phyloP scores from a whole-genome alignment of 495 filamentous ascomycete genomes.

The Penicillium coffeae region DNA sequence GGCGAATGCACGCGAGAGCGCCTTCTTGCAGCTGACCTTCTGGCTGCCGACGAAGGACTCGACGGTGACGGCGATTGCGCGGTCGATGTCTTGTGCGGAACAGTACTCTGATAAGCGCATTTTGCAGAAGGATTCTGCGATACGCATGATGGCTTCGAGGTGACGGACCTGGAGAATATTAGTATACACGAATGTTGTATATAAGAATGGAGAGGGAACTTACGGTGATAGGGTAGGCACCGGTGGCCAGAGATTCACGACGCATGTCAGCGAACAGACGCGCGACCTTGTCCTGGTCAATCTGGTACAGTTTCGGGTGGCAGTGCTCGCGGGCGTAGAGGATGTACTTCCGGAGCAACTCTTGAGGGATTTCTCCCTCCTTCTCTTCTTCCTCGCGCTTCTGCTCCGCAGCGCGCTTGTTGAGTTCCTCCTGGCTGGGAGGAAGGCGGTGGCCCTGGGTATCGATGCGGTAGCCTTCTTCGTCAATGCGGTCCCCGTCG shows the following conservation, averaged over 20 bases:
- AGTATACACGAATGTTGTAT: neutral
- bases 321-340: constrained; percentile 90
- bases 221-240: constrained; percentile 97
- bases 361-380: constrained; percentile 82
- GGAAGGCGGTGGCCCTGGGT: constrained; percentile 33
- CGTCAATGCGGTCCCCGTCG: constrained; percentile 49
- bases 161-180: constrained; percentile 76
- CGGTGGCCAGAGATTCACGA: constrained; percentile 84
- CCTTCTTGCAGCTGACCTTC: constrained; percentile 98
- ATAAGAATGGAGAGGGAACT: constrained; percentile 27
- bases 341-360: constrained; percentile 93
- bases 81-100: constrained; percentile 83
- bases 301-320: constrained; percentile 90
- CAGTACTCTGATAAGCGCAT: constrained; percentile 96
- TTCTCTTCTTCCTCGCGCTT: constrained; percentile 54
- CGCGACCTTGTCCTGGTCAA: constrained; percentile 96
- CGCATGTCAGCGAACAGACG: constrained; percentile 95
- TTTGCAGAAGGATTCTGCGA: constrained; percentile 85
- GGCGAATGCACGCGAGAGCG: constrained; percentile 90
- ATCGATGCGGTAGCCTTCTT: constrained; percentile 44
- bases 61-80: constrained; percentile 94
- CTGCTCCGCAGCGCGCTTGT: constrained; percentile 33
- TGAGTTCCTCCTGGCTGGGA: constrained; percentile 31
- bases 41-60: constrained; percentile 95
- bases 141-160: constrained; percentile 94